These are phyloP conservation scores for Samsoniella hepiali DNA, from an alignment of 2,329 filamentous ascomycete genomes.

Conservation along the genomic window DNA sequence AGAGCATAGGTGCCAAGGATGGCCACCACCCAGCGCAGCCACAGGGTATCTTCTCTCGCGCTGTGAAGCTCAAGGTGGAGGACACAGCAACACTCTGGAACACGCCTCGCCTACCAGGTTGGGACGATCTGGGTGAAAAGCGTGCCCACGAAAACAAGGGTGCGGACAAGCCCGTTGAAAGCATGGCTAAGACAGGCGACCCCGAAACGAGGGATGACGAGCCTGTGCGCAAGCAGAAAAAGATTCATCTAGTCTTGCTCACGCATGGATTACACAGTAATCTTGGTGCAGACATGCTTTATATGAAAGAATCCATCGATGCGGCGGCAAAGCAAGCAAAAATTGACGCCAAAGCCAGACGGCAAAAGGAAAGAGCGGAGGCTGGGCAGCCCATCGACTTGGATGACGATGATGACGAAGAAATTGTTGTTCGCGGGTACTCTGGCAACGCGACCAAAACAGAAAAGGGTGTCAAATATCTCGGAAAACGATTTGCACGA, in stretches of 20 bases:
- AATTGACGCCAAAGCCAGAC: conserved; percentile 62
- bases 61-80: conserved; percentile 74
- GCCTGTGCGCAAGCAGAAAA: conserved; percentile 59
- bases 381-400: conserved; percentile 24
- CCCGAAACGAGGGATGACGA: conserved; percentile 28
- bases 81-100: conserved; percentile 92
- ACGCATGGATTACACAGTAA: conserved; percentile 97
- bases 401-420: conserved; percentile 64
- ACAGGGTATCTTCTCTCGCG: conserved; percentile 80
- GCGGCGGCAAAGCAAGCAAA: conserved; percentile 72
- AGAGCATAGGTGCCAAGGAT: conserved; percentile 54
- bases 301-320: conserved; percentile 95
- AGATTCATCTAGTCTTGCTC: conserved; percentile 84
- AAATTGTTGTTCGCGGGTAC: conserved; percentile 87
- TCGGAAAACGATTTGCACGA: conserved; percentile 90
- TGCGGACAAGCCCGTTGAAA: conserved; percentile 34
- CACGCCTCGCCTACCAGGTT: conserved; percentile 75
- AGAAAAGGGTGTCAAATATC: conserved; percentile 92
- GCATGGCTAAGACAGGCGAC: conserved; percentile 32
- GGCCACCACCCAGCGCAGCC: conserved; percentile 59
- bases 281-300: conserved; percentile 92
- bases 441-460: conserved; percentile 86
- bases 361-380: conserved; percentile 44
- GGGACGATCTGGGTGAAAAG: conserved; percentile 44
- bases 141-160: conserved; percentile 24